Evolutionary conservation across 257 asterid genomes (phyloP).

Genomic region (Nicotiana tomentosiformis): DNA sequence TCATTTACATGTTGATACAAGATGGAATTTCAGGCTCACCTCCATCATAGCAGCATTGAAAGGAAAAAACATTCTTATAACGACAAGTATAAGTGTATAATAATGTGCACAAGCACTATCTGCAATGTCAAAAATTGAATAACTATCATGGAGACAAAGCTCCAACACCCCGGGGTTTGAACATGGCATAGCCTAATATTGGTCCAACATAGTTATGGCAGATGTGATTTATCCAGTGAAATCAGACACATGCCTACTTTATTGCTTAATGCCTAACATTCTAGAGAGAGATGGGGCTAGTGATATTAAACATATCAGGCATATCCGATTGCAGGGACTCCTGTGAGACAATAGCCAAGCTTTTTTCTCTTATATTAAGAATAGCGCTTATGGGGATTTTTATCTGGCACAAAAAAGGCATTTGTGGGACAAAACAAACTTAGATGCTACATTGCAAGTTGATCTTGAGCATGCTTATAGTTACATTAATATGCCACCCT

Average conservation of each 20-base stretch:
- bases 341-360: neutral
- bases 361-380: neutral
- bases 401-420: neutral
- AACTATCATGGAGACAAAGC: neutral
- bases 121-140: neutral
- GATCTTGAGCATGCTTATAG: neutral
- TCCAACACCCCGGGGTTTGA: neutral
- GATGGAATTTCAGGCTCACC: neutral
- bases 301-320: neutral
- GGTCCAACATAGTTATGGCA: neutral
- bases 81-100: neutral
- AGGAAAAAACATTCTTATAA: neutral
- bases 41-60: neutral
- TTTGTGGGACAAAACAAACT: neutral
- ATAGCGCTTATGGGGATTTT: neutral
- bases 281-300: neutral
- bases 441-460: neutral
- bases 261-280: neutral
- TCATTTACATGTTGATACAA: neutral
- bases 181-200: neutral
- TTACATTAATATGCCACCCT: neutral
- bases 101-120: neutral
- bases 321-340: neutral
- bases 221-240: neutral
- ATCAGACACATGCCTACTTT: neutral